phyloP scores from a whole-genome alignment of 805 yeast species.

The Saccharomycopsis fermentans region DNA sequence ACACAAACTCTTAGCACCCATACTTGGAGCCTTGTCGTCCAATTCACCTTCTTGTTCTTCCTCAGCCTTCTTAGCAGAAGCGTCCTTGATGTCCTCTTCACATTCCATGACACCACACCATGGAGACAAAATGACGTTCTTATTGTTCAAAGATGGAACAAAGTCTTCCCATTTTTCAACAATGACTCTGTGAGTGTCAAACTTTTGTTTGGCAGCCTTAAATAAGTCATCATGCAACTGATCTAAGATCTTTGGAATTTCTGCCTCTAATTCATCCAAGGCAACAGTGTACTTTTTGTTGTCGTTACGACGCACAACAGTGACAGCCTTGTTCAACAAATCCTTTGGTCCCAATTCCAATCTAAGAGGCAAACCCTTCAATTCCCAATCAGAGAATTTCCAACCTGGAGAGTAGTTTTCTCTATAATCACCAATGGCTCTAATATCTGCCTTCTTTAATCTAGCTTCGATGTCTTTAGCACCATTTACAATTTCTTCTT shows the following conservation, averaged over 20 bases:
- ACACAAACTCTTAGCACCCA: constrained; percentile 99
- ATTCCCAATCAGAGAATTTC: constrained; percentile 96
- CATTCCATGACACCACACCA: constrained; percentile 95
- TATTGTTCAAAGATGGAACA: constrained; percentile 82
- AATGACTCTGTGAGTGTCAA: constrained; percentile 71
- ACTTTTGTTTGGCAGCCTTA: constrained; percentile 68
- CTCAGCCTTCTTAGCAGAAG: constrained; percentile 65
- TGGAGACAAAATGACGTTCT: constrained; percentile 86
- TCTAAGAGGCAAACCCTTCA: constrained; percentile 91
- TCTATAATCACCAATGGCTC: constrained; percentile 81
- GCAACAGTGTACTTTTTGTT: constrained; percentile 63
- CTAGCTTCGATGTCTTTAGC: constrained; percentile 59
- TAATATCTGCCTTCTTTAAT: constrained; percentile 51
- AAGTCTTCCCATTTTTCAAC: constrained; percentile 87
- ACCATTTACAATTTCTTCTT: constrained; percentile 56
- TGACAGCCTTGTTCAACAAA: constrained; percentile 63
- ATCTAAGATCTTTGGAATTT: constrained; percentile 70
- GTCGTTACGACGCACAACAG: constrained; percentile 90
- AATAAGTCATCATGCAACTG: constrained; percentile 69
- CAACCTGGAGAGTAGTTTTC: constrained; percentile 96
- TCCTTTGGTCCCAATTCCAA: constrained; percentile 96
- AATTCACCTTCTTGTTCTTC: constrained; percentile 76
- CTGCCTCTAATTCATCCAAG: constrained; percentile 51
- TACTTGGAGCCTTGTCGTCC: constrained; percentile 94
- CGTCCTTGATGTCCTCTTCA: constrained; percentile 94